Conservation (phyloP, 2,329 filamentous ascomycete species). For the Cordyceps fumosorosea region DNA sequence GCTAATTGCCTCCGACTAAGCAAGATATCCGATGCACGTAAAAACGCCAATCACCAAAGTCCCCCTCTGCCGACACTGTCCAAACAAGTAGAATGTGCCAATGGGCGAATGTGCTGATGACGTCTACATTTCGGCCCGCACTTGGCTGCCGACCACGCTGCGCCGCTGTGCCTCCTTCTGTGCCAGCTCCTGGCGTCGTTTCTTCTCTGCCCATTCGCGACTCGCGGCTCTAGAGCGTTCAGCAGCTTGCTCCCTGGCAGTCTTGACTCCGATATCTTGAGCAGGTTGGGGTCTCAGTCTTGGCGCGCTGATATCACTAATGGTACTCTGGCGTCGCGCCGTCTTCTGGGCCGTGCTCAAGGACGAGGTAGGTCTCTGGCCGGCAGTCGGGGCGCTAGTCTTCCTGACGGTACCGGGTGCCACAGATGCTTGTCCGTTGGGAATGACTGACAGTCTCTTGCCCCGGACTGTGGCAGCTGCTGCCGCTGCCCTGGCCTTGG, state of each 20-base stretch:
- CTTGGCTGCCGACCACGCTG: background rate
- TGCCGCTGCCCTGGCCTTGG: conserved; percentile 16
- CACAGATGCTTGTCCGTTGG: conserved; percentile 23
- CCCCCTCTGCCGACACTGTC: background rate
- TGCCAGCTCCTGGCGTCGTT: conserved; percentile 34
- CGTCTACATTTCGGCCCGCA: background rate
- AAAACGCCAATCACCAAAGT: conserved; percentile 2
- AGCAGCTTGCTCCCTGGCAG: conserved; percentile 53
- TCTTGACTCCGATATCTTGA: conserved; percentile 45
- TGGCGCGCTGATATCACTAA: conserved; percentile 31
- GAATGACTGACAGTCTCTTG: conserved; percentile 18
- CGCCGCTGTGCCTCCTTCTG: conserved; percentile 7
- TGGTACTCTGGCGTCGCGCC: conserved; percentile 11
- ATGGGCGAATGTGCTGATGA: background rate
- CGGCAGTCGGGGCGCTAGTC: background rate
- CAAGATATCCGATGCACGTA: conserved; percentile 3
- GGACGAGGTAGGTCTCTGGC: background rate
- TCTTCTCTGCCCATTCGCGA: conserved; percentile 57
- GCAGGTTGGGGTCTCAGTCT: conserved; percentile 45
- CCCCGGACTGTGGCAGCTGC: conserved; percentile 12
- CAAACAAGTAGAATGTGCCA: background rate
- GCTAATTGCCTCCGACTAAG: conserved; percentile 1
- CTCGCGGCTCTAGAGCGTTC: conserved; percentile 53
- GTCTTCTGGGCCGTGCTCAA: conserved; percentile 3
- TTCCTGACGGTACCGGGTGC: conserved; percentile 17